phyloP scores from a whole-genome alignment of 345 rosid species.

The Salix suchowensis region DNA sequence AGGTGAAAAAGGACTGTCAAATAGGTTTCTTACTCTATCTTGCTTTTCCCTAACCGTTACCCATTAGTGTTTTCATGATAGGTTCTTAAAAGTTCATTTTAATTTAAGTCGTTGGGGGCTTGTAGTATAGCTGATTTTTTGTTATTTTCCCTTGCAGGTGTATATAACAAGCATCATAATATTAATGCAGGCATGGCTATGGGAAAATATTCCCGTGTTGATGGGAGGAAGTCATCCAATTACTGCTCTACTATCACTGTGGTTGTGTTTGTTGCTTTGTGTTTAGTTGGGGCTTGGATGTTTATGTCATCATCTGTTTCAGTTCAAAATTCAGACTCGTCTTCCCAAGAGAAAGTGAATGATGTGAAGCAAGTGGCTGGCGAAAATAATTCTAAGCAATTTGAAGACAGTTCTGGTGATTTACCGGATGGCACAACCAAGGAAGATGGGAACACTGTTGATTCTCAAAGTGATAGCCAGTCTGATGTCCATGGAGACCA shows the following conservation, averaged over 20 bases:
- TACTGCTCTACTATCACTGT: slow-evolving; percentile 77
- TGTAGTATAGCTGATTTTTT: not conserved
- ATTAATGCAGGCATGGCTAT: slow-evolving; percentile 45
- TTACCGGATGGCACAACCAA: slow-evolving; percentile 57
- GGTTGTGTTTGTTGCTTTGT: slow-evolving; percentile 78
- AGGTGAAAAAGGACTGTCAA: not conserved
- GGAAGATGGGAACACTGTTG: slow-evolving; percentile 35
- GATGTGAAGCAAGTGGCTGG: slow-evolving; percentile 40
- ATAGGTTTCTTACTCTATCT: not conserved
- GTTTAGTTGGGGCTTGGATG: slow-evolving; percentile 96
- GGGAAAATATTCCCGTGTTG: slow-evolving; percentile 70
- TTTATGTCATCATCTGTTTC: slow-evolving; percentile 81
- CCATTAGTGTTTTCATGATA: not conserved
- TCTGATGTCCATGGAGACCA: slow-evolving; percentile 16
- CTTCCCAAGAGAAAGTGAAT: slow-evolving; percentile 48
- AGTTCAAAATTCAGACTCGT: slow-evolving; percentile 48
- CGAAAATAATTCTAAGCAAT: slow-evolving; percentile 27
- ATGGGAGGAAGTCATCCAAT: slow-evolving; percentile 56
- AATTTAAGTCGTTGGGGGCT: not conserved
- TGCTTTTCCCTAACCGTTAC: not conserved
- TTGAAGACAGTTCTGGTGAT: slow-evolving; percentile 61
- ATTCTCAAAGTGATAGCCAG: slow-evolving; percentile 5
- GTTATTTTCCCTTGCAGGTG: not conserved
- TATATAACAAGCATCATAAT: not conserved
- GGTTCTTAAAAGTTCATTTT: not conserved